A percentile compares a stretch with the other conserved stretches of the same genome.
These are phyloP conservation scores for Exophiala sideris DNA, from an alignment of 2,329 filamentous ascomycete genomes.

Conservation along the genomic window DNA sequence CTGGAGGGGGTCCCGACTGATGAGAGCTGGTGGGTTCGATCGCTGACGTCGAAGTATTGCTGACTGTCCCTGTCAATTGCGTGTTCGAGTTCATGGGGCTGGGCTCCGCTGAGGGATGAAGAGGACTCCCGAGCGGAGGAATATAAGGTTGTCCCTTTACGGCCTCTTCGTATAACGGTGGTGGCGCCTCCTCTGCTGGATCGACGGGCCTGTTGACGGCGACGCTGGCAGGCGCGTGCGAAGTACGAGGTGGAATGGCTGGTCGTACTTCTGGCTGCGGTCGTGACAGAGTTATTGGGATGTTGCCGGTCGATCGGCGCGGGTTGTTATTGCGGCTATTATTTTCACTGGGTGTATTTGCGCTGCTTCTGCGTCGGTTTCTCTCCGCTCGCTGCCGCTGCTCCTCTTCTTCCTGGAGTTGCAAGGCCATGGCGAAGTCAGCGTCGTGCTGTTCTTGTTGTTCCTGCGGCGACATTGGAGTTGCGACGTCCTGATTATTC, in stretches of 20 bases:
- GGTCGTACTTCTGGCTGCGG: conserved; percentile 37
- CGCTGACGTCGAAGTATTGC: conserved; percentile 11
- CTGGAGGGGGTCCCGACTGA: conserved; percentile 23
- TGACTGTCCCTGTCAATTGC: conserved; percentile 22
- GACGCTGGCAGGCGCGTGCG: conserved; percentile 22
- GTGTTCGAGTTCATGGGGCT: conserved; percentile 22
- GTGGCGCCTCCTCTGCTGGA: conserved; percentile 49
- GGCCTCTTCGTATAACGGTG: conserved; percentile 65
- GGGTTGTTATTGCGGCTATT: conserved; percentile 3
- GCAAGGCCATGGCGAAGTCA: conserved; percentile 81
- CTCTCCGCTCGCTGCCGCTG: conserved; percentile 25
- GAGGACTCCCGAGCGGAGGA: conserved; percentile 47
- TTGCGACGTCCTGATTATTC: conserved; percentile 7
- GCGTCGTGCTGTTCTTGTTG: conserved; percentile 68
- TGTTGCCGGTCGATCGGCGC: conserved; percentile 28
- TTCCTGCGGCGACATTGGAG: conserved; percentile 41
- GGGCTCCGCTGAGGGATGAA: conserved; percentile 34
- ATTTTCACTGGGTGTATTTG: conserved; percentile 15
- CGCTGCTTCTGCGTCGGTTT: conserved; percentile 20
- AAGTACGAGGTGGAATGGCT: conserved; percentile 43
- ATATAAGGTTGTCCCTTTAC: conserved; percentile 55
- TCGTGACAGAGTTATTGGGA: conserved; percentile 12
- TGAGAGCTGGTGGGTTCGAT: conserved; percentile 7
- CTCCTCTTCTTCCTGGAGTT: conserved; percentile 93
- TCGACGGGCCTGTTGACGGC: conserved; percentile 31